Evolutionary conservation across 116 monocot genomes (phyloP).

Genomic region (Phalaenopsis hybrid): DNA sequence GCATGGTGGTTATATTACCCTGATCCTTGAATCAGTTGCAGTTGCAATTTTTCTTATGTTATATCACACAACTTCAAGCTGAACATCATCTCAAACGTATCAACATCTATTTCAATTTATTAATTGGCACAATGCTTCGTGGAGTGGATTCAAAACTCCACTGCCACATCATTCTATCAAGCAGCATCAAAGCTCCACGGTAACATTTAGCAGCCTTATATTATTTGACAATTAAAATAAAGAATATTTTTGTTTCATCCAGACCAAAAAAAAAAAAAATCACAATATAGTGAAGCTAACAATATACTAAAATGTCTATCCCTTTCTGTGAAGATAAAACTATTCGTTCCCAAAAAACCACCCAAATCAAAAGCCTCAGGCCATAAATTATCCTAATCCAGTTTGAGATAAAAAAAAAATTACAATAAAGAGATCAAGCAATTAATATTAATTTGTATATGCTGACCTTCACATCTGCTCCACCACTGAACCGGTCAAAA

Average conservation of each 20-base stretch:
- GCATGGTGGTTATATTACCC: background rate
- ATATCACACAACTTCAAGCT: background rate
- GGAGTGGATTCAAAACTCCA: background rate
- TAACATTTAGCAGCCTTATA: background rate
- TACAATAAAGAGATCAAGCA: background rate
- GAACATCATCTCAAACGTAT: background rate
- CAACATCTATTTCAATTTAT: background rate
- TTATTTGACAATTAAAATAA: background rate
- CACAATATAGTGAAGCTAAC: background rate
- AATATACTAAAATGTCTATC: background rate
- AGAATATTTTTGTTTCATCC: background rate
- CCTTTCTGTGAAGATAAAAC: background rate
- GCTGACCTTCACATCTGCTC: too few relatives aligned
- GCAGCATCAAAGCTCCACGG: background rate
- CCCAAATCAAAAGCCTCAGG: too few relatives aligned
- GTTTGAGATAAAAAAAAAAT: too few relatives aligned
- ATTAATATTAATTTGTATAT: background rate
- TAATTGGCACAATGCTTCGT: background rate
- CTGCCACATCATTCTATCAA: background rate
- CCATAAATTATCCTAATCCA: too few relatives aligned
- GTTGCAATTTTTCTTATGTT: background rate
- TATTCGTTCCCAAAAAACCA: too few relatives aligned
- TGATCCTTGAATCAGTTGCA: background rate
- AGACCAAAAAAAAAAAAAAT: background rate
- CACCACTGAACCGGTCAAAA: too few relatives aligned